These are phyloP conservation scores for Bruguiera hainesii DNA, from an alignment of 441 rosid genomes.

Conservation along the genomic window DNA sequence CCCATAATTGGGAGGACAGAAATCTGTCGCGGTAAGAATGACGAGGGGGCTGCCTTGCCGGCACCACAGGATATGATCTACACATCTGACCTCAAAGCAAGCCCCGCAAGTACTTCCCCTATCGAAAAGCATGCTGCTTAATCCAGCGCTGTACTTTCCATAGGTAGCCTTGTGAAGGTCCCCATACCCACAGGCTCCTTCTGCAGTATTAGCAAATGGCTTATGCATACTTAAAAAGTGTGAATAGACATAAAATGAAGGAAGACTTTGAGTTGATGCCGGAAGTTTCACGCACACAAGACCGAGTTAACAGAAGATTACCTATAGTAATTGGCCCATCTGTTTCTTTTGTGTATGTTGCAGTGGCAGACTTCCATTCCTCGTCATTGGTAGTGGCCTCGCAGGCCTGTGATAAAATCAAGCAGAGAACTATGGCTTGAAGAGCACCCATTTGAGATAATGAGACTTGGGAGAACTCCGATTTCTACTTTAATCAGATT, in stretches of 20 bases:
- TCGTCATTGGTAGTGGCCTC: conserved; percentile 31
- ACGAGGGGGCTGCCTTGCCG: conserved; percentile 79
- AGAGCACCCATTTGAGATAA: conserved; percentile 35
- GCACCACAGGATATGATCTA: conserved; percentile 84
- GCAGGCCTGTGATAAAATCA: conserved; percentile 33
- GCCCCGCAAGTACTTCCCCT: conserved; percentile 84
- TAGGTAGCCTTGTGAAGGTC: conserved; percentile 67
- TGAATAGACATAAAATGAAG: conserved; percentile 6
- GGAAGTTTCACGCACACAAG: not conserved
- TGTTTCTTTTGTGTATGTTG: conserved; percentile 59
- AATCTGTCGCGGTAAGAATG: conserved; percentile 83
- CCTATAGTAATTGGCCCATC: conserved; percentile 62
- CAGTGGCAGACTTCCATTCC: conserved; percentile 75
- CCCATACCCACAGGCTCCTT: conserved; percentile 93
- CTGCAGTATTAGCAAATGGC: conserved; percentile 32
- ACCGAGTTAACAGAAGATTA: conserved; percentile 23
- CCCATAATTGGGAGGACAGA: conserved; percentile 88
- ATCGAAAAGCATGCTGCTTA: conserved; percentile 73
- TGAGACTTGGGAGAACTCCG: conserved; percentile 9
- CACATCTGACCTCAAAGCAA: conserved; percentile 85
- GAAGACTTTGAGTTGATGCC: conserved; percentile 3
- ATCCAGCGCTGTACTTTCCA: conserved; percentile 70
- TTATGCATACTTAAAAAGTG: not conserved
- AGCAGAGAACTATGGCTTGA: conserved; percentile 31
- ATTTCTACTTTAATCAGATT: conserved; percentile 13